Base-by-base conservation (phyloP, 805 yeast genomes). In the Tetrapisispora namnaoensis region DNA sequence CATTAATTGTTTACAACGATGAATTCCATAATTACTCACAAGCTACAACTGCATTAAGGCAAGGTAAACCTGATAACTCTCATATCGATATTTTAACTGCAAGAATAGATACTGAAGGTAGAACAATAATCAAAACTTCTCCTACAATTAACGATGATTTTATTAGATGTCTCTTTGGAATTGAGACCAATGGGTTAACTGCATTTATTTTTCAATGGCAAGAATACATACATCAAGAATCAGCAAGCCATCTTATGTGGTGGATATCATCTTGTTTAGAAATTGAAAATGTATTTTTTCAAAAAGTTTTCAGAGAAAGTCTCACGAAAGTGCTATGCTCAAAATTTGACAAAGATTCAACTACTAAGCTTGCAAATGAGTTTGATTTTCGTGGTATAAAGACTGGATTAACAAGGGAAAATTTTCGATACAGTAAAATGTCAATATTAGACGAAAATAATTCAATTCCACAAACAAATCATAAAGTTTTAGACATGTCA, bases 1-100 rank as follows among this genome's bases (percentile, higher is more conserved):
- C 70, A 39, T 68, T 84, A 32, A 59, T 82, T 21, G 69, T 83
- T n/a, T 86, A 90, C 84, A 86, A 86, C 61, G 95, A 86, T 59
- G 93, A 86, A 57, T 73, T 71, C 54, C 93, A 86, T 57, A 76
- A 78, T 55, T 77, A 74, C 54, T 69, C 72, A 2, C 76, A 78
- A 49, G 86, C 86, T 1, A 70, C 68, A 17, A 61, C 65, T 13
- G 78, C 79, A 3, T 70, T 81, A 24, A 61, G 67, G 47, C 69
- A 65, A 51, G 69, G 69, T 30, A 63, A 58, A 4, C 69, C 69
- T 4, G 69, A 65, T 51, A 63, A 62, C 46, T 53, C 57, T 22
- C 67, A 63, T 43, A 61, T 60, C 2, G 69, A 65, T 49, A 46
- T 62, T 32, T 48, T 65, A 40, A 62, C 86, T 0, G 59, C 66